Percentiles rank a stretch among this genome's conserved stretches.
Conservation (phyloP, 192 early-diverging fungal species). For the Entomortierella lignicola region DNA sequence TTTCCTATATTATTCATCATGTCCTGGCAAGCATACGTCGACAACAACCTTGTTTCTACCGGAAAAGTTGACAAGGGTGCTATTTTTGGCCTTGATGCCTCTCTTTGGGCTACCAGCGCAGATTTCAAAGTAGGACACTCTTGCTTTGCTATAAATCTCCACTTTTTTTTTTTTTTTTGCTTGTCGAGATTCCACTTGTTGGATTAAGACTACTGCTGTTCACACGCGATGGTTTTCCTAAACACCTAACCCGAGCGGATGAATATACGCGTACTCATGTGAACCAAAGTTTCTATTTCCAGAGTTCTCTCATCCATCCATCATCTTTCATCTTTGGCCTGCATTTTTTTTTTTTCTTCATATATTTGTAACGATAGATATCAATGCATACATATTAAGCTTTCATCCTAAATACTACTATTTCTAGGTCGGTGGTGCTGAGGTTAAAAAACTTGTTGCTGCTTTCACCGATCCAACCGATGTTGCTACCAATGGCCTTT, state of each 20-base stretch:
- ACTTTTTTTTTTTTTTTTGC: neutral
- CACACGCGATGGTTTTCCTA: neutral
- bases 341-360: neutral
- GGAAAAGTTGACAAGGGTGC: slow-evolving; percentile 78
- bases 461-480: slow-evolving; percentile 71
- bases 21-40: slow-evolving; percentile 89
- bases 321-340: neutral
- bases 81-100: slow-evolving; percentile 87
- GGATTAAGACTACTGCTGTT: neutral
- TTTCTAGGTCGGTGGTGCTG: slow-evolving; percentile 62
- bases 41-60: slow-evolving; percentile 80
- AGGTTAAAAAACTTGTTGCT: slow-evolving; percentile 66
- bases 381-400: neutral
- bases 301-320: no score
- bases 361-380: neutral
- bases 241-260: no score
- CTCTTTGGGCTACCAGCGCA: slow-evolving; percentile 82
- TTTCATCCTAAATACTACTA: no score
- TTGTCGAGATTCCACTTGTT: no score
- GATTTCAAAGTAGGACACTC: slow-evolving; percentile 79
- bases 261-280: no score
- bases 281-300: no score
- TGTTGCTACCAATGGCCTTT: slow-evolving; percentile 74
- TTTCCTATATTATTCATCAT: slow-evolving; percentile 58
- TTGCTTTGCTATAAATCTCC: no score